These are phyloP conservation scores for Aurinia saxatilis DNA, from an alignment of 345 rosid species.

Conservation along the genomic window DNA sequence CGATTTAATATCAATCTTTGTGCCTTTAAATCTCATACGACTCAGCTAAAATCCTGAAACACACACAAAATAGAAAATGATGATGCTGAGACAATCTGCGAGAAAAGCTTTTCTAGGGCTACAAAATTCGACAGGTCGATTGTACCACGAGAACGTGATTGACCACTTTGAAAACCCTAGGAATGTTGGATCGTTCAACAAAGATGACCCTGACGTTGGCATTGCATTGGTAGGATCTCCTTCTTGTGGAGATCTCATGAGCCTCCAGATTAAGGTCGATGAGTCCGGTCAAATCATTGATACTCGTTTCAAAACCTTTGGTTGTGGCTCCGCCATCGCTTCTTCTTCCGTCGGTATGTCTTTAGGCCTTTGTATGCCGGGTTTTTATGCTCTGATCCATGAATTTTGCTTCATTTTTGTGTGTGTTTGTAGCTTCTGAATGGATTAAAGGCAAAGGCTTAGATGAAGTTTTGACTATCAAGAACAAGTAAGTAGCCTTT, in stretches of 20 bases:
- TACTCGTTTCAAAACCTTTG: conserved; percentile 83
- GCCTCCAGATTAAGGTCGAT: conserved; percentile 80
- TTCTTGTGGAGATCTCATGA: conserved; percentile 87
- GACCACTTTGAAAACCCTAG: conserved; percentile 53
- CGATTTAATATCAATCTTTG: too few relatives aligned
- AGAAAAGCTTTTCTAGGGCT: conserved; percentile 31
- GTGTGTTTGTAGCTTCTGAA: conserved; percentile 46
- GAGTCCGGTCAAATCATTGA: conserved; percentile 65
- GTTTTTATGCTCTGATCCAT: too few relatives aligned
- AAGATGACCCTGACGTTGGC: conserved; percentile 60
- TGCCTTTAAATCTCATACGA: too few relatives aligned
- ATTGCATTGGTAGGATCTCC: conserved; percentile 86
- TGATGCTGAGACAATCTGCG: conserved; percentile 39
- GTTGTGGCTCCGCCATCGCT: conserved; percentile 87
- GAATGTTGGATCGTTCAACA: conserved; percentile 48
- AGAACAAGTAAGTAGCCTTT: conserved; percentile 56
- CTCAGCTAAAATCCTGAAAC: too few relatives aligned
- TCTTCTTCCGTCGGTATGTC: conserved; percentile 68
- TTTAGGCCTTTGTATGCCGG: not conserved
- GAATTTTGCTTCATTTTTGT: too few relatives aligned
- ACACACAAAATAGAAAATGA: not conserved
- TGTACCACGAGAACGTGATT: conserved; percentile 77
- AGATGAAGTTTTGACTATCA: conserved; percentile 67
- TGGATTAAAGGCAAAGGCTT: conserved; percentile 84
- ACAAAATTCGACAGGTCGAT: conserved; percentile 24